These are phyloP conservation scores for Lactifluus pinguis DNA, from an alignment of 768 basidiomycete species.

Conservation along the genomic window DNA sequence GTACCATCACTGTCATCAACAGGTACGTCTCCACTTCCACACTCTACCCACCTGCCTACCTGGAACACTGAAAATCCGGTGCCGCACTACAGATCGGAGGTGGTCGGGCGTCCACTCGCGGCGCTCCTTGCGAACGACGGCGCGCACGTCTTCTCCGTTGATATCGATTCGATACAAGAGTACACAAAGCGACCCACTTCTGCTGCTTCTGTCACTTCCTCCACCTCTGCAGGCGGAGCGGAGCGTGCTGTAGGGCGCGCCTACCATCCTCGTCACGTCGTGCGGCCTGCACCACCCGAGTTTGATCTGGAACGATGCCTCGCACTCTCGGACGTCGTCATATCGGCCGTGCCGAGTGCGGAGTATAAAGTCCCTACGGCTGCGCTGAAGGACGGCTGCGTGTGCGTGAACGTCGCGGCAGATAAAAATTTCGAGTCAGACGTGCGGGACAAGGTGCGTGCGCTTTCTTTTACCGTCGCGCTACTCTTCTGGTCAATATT, in stretches of 20 bases:
- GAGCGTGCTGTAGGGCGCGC: constrained; percentile 30
- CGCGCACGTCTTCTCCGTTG: constrained; percentile 88
- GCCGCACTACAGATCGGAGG: constrained; percentile 61
- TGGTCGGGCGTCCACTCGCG: constrained; percentile 94
- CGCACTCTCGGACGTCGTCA: constrained; percentile 81
- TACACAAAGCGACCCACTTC: constrained; percentile 80
- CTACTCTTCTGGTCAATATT: neutral
- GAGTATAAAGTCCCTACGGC: constrained; percentile 85
- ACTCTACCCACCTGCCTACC: neutral
- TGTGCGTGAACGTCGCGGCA: constrained; percentile 86
- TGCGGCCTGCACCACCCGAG: constrained; percentile 44
- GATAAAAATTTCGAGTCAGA: constrained; percentile 97
- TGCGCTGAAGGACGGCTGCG: constrained; percentile 86
- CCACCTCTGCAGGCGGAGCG: neutral
- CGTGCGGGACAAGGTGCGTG: constrained; percentile 76
- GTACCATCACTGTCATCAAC: constrained; percentile 90
- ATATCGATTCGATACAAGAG: constrained; percentile 95
- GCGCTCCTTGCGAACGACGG: constrained; percentile 95
- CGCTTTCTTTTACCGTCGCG: neutral
- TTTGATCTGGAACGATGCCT: constrained; percentile 74
- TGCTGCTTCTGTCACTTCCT: constrained; percentile 25
- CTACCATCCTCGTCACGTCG: constrained; percentile 80
- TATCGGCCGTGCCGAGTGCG: constrained; percentile 84
- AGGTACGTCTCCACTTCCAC: constrained; percentile 40
- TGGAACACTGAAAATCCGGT: too few species aligned